Evolutionary conservation across 2,329 filamentous ascomycete genomes (phyloP), one percentile per base, ranked within the genome.

Genomic region (Lachnellula subtilissima): DNA sequence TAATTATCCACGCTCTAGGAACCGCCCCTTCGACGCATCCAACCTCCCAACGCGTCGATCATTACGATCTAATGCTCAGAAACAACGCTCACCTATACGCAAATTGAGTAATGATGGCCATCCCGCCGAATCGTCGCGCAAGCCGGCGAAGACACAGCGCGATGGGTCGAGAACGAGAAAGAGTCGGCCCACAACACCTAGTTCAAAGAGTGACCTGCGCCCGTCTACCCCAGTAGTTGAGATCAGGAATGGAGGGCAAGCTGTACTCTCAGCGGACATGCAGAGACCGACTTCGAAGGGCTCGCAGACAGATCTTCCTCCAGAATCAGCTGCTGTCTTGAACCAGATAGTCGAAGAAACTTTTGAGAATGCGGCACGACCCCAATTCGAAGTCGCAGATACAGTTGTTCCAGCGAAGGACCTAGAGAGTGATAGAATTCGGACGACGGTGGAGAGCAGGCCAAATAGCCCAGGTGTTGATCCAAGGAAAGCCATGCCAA

Each of bases 1-100:
- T 67, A 66, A 71, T 66, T 51, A 53, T 32, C 48, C 47, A 49
- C 50, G 55, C 35, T 58, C 43, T 66, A 80, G 78, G 70, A 74
- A 76, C 54, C 73, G 75, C 50, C 73, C 71, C 56, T 72, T 85
- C 42, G 77, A 79, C 64, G 80, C 83, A 67, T 71, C 72, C 50
- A 78, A 74, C 64, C 78, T 84, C 56, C 82, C 82, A 50, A 60
- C 73, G 54, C 76, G 77, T 59, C 76, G 75, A 55, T 71, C 72
- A 60, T 69, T 75, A 50, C 73, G 75, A 55, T 74, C 78, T 37
- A 75, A 79, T 57, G 68, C 68, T 5, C 37, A n/a, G 15, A 75
- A 74, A 60, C 72, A 72, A 54, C 71, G 72, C 68, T 68, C 62
- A 64, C 69, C 57, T 28, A 64, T 48, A 36, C 64, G 57, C 14